These are phyloP conservation scores for Zymoseptoria passerinii DNA, from an alignment of 2,329 filamentous ascomycete species.

Conservation along the genomic window DNA sequence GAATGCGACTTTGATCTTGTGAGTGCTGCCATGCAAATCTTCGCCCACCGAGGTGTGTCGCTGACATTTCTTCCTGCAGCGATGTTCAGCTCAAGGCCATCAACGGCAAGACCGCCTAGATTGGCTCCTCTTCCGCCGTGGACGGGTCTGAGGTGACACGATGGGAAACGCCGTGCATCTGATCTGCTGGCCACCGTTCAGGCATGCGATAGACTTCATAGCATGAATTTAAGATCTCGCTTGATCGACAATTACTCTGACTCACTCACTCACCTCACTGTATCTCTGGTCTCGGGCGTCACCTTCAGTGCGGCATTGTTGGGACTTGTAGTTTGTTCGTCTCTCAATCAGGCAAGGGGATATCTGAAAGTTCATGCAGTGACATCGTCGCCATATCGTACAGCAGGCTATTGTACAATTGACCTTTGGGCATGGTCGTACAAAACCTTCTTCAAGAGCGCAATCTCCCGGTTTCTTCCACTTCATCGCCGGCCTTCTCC, in stretches of 20 bases:
- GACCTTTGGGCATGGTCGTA: neutral
- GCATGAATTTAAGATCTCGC: neutral
- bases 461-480: neutral
- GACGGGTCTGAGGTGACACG: neutral
- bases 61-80: conserved; percentile 33
- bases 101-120: conserved; percentile 41
- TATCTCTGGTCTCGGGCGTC: neutral
- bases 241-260: neutral
- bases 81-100: conserved; percentile 62
- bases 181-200: neutral
- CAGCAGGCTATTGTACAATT: neutral
- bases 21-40: conserved; percentile 37
- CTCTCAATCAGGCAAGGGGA: too few species aligned
- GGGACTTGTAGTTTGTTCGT: too few species aligned
- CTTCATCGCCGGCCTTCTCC: neutral
- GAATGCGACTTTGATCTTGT: conserved; percentile 74
- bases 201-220: neutral
- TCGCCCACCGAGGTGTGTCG: neutral
- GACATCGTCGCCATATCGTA: too few species aligned
- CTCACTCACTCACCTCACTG: neutral
- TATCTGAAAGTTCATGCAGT: too few species aligned
- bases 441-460: too few species aligned
- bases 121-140: neutral
- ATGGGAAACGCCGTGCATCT: neutral
- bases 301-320: neutral